Base-by-base conservation (phyloP, 345 rosid species). In the Eucalyptus tenuipes region DNA sequence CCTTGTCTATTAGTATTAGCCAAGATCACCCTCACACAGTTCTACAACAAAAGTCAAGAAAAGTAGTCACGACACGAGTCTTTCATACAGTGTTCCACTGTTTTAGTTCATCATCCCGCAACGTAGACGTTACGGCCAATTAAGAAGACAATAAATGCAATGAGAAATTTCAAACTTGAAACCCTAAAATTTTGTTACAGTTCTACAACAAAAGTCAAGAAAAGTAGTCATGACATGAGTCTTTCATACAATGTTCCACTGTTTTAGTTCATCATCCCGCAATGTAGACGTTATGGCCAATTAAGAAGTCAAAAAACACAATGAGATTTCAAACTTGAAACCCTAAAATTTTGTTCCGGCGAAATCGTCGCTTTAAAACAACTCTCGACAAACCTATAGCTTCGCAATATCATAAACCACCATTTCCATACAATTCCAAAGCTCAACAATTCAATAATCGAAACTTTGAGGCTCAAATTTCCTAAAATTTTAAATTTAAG, bases 331-430 rank as follows among this genome's bases (percentile, higher is more conserved):
- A 0, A 52, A 52, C 57, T 52, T 18, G 10, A 52, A 20, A 52
- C 25, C 57, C 57, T 7, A 18, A 52, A 52, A 52, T 52, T 52
- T 52, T 52, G 4, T 3, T 20, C 25, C 25, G 24, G 4, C 24
- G 10, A 52, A 52, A 52, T 52, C 1, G 1, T 20, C 2, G 10
- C 57, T 52, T 52, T 52, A 20, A 52, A 52, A 3, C 57, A 52
- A 52, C 57, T 33, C 81, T 9, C 6, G 7, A 71, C 81, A 33
- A 33, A 71, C 4, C 25, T 52, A 52, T 0, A 52, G 57, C 57
- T 52, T 52, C 0, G 1, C 25, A 52, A 52, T 2, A 10, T 10
- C 13, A 55, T 55, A 55, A 55, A 10, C 1, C 29, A 55, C 3
- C 1, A 55, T 55, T 55, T 24, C 29, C 61, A 4, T 55, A 22